Evolutionary conservation across 257 asterid genomes (phyloP).

Genomic region (Plantago ovata): DNA sequence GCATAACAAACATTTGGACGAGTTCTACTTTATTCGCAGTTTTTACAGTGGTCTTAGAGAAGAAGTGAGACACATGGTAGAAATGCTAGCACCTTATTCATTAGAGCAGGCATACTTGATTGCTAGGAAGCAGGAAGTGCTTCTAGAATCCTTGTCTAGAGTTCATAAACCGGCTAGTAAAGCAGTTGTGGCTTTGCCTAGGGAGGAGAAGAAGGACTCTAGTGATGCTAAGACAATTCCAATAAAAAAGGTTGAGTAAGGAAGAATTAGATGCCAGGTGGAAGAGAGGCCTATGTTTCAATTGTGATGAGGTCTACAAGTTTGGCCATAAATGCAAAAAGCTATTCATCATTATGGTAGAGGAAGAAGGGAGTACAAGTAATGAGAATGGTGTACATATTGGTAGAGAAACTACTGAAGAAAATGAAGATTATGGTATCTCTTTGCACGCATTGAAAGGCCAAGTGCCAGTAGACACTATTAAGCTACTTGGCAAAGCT

Average conservation of each 20-base stretch:
- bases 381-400: no score
- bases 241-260: background rate
- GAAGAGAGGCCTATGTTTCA: background rate
- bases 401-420: no score
- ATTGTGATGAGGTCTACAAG: background rate
- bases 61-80: background rate
- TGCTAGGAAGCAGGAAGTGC: background rate
- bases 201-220: no score
- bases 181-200: rapidly evolving
- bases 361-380: background rate
- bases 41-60: background rate
- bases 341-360: background rate
- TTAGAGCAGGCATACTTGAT: background rate
- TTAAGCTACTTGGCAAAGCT: background rate
- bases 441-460: background rate
- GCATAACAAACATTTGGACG: background rate
- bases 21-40: background rate
- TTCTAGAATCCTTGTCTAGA: background rate
- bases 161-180: background rate
- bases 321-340: slow-evolving; percentile 1
- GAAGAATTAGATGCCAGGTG: background rate
- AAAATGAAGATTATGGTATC: background rate
- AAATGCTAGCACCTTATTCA: background rate
- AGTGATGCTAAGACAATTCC: no score
- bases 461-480: background rate